Evolutionary conservation across 2,329 filamentous ascomycete genomes (phyloP), one percentile per base, ranked within the genome.

Genomic region (Epichloe scottii): DNA sequence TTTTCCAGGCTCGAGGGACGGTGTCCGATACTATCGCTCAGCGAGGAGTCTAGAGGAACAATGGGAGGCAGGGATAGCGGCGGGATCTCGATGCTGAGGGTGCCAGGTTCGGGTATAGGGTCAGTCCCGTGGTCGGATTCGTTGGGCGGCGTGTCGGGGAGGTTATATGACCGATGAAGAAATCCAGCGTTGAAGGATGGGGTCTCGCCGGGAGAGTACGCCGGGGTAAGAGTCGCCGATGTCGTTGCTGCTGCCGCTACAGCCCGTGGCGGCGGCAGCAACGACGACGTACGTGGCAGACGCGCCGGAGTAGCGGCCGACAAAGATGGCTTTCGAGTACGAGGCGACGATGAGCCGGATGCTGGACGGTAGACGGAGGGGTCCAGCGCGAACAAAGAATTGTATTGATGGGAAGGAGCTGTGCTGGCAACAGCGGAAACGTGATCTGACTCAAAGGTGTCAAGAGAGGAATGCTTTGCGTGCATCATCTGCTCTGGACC

Each of bases 281-380:
- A 63, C 43, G 72, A 73, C 34, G 71, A 72, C 26, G 65, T 68
- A 54, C 70, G 68, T 46, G 70, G 69, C 41, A 67, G 66, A 42
- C 65, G 66, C 46, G 62, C 53, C 17, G 62, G 60, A 40, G 65
- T 51, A 43, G 60, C 60, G 41, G 58, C 60, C 53, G 63, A 59
- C 56, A 61, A 58, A 53, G 62, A 56, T 41, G 57, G 57, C 51
- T 56, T 60, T 53, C 53, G 58, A 48, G 54, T 57, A 53, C 53
- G 59, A 46, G 53, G 55, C 50, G 53, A 55, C 21, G 46, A 47
- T 37, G 47, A 44, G 23, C 42, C 50, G 17, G 47, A 43, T 34
- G 41, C 30, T 10, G 50, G 44, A 19, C 33, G 46, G 34, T n/a
- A 30, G 11, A 33, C 33, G 42, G 53, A 40, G 14, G 51, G 39